A percentile compares a stretch with the other conserved stretches of the same genome.
These are phyloP conservation scores for Penicillium paradoxum DNA, from an alignment of 495 filamentous ascomycete species.

Conservation along the genomic window DNA sequence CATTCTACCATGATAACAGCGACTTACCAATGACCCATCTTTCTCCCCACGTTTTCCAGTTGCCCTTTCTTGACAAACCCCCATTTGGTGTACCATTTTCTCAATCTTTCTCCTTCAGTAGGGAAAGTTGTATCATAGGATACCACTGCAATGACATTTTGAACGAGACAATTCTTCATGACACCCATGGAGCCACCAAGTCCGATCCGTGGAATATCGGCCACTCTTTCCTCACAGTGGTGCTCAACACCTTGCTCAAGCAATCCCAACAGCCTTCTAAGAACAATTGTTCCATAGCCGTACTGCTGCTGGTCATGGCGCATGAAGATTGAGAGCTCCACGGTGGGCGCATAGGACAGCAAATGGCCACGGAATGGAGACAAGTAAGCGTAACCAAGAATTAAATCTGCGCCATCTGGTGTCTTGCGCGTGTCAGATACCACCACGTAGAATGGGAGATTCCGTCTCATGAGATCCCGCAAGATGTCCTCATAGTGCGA, in stretches of 20 bases:
- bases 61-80: slow-evolving; percentile 25
- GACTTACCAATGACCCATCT: slow-evolving; percentile 17
- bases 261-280: slow-evolving; percentile 8
- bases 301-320: slow-evolving; percentile 17
- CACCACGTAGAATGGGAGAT: slow-evolving; percentile 27
- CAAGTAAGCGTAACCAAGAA: slow-evolving; percentile 28
- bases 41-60: slow-evolving; percentile 24
- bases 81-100: slow-evolving; percentile 20
- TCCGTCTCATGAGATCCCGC: slow-evolving; percentile 10
- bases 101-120: slow-evolving; percentile 18
- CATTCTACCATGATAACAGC: not conserved
- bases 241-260: slow-evolving; percentile 7
- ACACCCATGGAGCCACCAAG: not conserved
- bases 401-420: slow-evolving; percentile 3
- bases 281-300: slow-evolving; percentile 16
- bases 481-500: slow-evolving; percentile 16
- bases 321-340: slow-evolving; percentile 28
- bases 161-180: slow-evolving; percentile 6
- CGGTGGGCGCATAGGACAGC: slow-evolving; percentile 27
- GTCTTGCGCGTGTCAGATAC: slow-evolving; percentile 7
- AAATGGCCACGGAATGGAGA: slow-evolving; percentile 21
- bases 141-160: slow-evolving; percentile 27
- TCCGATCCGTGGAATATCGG: not conserved
- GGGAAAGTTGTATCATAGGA: slow-evolving; percentile 24
- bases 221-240: slow-evolving; percentile 4